phyloP scores from a whole-genome alignment of 257 asterid species.

The Jacaranda mimosifolia region DNA sequence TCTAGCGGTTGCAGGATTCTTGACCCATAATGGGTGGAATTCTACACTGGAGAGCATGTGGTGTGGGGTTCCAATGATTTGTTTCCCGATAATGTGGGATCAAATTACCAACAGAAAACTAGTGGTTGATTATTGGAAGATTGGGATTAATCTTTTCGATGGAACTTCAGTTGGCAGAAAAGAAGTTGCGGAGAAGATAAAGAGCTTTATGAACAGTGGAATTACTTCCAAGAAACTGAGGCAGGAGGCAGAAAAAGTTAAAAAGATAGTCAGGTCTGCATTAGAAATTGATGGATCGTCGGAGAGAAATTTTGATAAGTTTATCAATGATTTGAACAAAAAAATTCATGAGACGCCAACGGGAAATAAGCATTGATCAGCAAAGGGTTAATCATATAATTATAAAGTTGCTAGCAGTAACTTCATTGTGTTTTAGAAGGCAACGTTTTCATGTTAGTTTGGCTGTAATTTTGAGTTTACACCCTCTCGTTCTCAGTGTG shows the following conservation, averaged over 20 bases:
- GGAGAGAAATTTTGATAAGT: slow-evolving; percentile 39
- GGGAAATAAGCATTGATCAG: too few relatives aligned
- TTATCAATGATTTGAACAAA: slow-evolving; percentile 41
- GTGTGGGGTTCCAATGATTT: slow-evolving; percentile 51
- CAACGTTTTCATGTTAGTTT: too few relatives aligned
- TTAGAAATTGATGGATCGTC: slow-evolving; percentile 42
- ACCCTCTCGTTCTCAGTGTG: too few relatives aligned
- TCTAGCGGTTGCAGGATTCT: slow-evolving; percentile 47
- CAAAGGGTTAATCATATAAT: too few relatives aligned
- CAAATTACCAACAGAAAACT: slow-evolving; percentile 46
- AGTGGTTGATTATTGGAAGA: slow-evolving; percentile 52
- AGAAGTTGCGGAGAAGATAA: slow-evolving; percentile 38
- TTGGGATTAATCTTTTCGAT: slow-evolving; percentile 45
- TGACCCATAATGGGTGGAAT: slow-evolving; percentile 58
- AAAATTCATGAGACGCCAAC: neutral
- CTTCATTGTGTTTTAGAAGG: too few relatives aligned
- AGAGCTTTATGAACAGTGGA: slow-evolving; percentile 3
- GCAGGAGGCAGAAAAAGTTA: neutral
- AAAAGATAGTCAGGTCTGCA: slow-evolving; percentile 2
- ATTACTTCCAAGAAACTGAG: slow-evolving; percentile 32
- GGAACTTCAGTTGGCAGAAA: slow-evolving; percentile 11
- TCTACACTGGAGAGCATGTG: slow-evolving; percentile 48
- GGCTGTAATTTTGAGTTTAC: too few relatives aligned
- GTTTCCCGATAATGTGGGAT: slow-evolving; percentile 42
- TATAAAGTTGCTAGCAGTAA: too few relatives aligned